phyloP scores from a whole-genome alignment of 2,329 filamentous ascomycete genomes.

The Beauveria rudraprayagi region DNA sequence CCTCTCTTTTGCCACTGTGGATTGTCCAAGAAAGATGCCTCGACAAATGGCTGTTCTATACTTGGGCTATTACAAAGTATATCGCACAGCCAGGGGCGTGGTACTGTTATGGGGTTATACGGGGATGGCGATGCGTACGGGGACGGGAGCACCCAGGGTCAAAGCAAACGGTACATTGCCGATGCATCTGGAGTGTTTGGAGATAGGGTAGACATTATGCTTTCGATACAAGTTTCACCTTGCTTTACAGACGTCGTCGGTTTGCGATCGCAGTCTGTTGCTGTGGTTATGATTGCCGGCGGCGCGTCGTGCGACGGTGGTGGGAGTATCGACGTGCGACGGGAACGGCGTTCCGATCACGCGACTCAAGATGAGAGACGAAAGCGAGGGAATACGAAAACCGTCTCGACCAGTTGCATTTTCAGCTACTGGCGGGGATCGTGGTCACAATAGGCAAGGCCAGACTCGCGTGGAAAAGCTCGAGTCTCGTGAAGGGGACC shows the following conservation, averaged over 20 bases:
- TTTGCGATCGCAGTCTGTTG: not conserved
- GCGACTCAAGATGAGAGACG: not conserved
- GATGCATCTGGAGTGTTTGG: not conserved
- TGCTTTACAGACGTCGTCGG: not conserved
- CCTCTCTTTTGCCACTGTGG: too few relatives aligned
- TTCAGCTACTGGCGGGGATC: not conserved
- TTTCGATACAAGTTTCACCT: not conserved
- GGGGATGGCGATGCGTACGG: not conserved
- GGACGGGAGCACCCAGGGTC: not conserved
- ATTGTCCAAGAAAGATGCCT: too few relatives aligned
- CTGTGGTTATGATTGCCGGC: not conserved
- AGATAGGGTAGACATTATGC: not conserved
- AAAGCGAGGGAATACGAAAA: not conserved
- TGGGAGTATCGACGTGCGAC: not conserved
- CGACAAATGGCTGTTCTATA: too few relatives aligned
- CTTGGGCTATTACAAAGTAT: too few relatives aligned
- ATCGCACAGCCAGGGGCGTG: not conserved
- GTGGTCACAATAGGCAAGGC: not conserved
- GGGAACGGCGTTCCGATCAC: not conserved
- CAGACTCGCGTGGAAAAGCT: not conserved
- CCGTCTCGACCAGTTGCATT: not conserved
- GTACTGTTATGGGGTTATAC: not conserved
- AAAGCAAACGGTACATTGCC: not conserved
- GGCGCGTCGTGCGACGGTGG: not conserved
- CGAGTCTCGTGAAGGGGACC: not conserved